Conservation (phyloP, 768 basidiomycete genomes). For the Ramaria rubella region DNA sequence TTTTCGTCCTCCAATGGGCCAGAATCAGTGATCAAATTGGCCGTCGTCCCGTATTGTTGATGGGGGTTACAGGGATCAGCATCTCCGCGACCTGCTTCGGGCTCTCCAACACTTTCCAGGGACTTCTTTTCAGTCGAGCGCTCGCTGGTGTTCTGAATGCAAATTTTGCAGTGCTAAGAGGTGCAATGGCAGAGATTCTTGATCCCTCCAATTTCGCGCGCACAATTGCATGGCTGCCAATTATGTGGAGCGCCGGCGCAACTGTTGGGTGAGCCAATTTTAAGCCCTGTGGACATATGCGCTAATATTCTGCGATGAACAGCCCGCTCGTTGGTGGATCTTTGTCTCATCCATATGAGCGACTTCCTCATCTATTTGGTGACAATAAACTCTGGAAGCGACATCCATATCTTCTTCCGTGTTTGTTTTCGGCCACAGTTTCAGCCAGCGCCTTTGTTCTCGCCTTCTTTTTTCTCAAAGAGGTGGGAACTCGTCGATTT, state of each 20-base stretch:
- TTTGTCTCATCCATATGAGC: constrained; percentile 58
- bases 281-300: not conserved
- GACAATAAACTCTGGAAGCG: constrained; percentile 46
- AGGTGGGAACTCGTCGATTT: constrained; percentile 29
- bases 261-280: not conserved
- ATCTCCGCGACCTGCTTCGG: constrained; percentile 15
- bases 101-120: constrained; percentile 12
- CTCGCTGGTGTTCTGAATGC: constrained; percentile 16
- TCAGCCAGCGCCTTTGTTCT: constrained; percentile 34
- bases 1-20: constrained; percentile 39
- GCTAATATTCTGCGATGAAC: not conserved
- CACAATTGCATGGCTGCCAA: constrained; percentile 6
- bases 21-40: constrained; percentile 28
- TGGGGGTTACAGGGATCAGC: constrained; percentile 13
- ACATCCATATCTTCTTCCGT: constrained; percentile 73
- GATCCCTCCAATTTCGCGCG: constrained; percentile 1
- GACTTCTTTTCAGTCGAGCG: constrained; percentile 8
- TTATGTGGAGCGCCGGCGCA: constrained; percentile 5
- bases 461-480: constrained; percentile 48
- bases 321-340: constrained; percentile 67
- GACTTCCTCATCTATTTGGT: constrained; percentile 59
- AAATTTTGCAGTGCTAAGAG: constrained; percentile 12
- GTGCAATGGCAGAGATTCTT: constrained; percentile 8
- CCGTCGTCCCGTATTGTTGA: constrained; percentile 16
- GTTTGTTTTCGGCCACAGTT: constrained; percentile 36